phyloP scores from a whole-genome alignment of 768 basidiomycete genomes.

The Cystobasidium tubakii region DNA sequence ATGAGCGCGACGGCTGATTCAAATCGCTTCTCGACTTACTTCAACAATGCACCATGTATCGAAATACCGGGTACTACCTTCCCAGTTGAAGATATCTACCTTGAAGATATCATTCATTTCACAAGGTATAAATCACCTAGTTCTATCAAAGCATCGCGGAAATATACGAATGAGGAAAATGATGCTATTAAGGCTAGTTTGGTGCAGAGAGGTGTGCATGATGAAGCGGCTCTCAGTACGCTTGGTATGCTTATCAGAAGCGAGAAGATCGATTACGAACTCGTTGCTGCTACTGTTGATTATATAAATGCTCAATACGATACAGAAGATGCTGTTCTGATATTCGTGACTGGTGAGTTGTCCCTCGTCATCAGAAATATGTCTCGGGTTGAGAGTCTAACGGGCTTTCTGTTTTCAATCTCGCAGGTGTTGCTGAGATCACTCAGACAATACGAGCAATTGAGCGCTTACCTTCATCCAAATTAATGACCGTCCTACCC shows the following conservation, averaged over 20 bases:
- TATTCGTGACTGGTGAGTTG: slow-evolving; percentile 86
- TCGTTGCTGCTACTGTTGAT: slow-evolving; percentile 62
- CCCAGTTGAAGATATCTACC: slow-evolving; percentile 57
- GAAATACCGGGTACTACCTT: slow-evolving; percentile 63
- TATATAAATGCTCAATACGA: slow-evolving; percentile 56
- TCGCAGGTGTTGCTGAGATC: slow-evolving; percentile 52
- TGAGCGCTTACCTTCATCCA: slow-evolving; percentile 42
- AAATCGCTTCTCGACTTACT: slow-evolving; percentile 74
- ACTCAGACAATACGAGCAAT: slow-evolving; percentile 45
- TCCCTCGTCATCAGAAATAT: slow-evolving; percentile 56
- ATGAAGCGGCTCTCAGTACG: slow-evolving; percentile 43
- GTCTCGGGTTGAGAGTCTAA: slow-evolving; percentile 52
- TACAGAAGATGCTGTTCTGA: slow-evolving; percentile 63
- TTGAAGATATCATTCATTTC: slow-evolving; percentile 68
- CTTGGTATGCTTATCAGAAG: slow-evolving; percentile 61
- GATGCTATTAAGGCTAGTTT: slow-evolving; percentile 56
- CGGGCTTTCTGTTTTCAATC: slow-evolving; percentile 38
- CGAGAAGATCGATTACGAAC: slow-evolving; percentile 67
- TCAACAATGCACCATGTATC: slow-evolving; percentile 69
- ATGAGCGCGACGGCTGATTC: slow-evolving; percentile 97
- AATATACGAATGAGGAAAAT: slow-evolving; percentile 54
- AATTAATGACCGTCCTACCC: slow-evolving; percentile 55
- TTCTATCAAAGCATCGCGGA: slow-evolving; percentile 50
- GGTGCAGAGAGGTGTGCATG: slow-evolving; percentile 56
- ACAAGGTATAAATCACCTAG: slow-evolving; percentile 57